Conservation (phyloP, 2,329 filamentous ascomycete genomes). For the Beauveria sp. region DNA sequence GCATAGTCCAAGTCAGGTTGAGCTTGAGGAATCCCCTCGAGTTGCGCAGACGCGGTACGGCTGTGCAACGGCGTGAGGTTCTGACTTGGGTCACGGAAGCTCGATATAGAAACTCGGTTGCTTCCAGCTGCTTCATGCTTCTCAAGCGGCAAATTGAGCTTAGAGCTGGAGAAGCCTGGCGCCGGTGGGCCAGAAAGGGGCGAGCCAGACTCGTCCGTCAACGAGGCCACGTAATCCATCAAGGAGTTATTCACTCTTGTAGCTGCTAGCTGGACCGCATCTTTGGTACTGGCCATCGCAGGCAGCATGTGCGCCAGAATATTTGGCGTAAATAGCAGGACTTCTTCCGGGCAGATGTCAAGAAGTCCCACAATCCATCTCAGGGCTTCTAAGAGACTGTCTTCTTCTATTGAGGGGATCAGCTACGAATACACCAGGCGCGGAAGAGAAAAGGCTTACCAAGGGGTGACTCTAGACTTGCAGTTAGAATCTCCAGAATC, state of each 20-base stretch:
- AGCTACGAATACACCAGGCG: background rate
- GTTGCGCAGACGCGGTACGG: conserved; percentile 39
- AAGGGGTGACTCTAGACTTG: conserved; percentile 75
- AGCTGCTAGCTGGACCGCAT: conserved; percentile 81
- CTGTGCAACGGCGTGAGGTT: conserved; percentile 45
- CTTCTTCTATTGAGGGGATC: conserved; percentile 56
- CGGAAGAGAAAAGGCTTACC: conserved; percentile 40
- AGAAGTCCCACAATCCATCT: conserved; percentile 96
- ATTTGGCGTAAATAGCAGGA: conserved; percentile 87
- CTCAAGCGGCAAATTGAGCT: conserved; percentile 36
- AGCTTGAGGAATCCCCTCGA: conserved; percentile 33
- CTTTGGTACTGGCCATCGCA: conserved; percentile 85
- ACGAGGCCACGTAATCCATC: conserved; percentile 88
- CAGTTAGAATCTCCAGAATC: conserved; percentile 85
- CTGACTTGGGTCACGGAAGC: conserved; percentile 45
- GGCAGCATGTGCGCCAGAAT: conserved; percentile 87
- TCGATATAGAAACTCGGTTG: conserved; percentile 45
- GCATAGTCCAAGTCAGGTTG: conserved; percentile 86
- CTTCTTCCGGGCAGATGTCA: conserved; percentile 94
- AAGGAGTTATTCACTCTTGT: conserved; percentile 83
- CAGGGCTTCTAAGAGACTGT: conserved; percentile 82
- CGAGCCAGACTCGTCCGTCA: conserved; percentile 60
- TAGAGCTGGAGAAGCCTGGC: conserved; percentile 29
- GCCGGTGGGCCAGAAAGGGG: conserved; percentile 18
- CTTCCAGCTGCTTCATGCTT: conserved; percentile 40